A percentile compares a stretch with the other conserved stretches of the same genome.
Conservation (phyloP, 495 filamentous ascomycete genomes). For the Penicillium nucicola region DNA sequence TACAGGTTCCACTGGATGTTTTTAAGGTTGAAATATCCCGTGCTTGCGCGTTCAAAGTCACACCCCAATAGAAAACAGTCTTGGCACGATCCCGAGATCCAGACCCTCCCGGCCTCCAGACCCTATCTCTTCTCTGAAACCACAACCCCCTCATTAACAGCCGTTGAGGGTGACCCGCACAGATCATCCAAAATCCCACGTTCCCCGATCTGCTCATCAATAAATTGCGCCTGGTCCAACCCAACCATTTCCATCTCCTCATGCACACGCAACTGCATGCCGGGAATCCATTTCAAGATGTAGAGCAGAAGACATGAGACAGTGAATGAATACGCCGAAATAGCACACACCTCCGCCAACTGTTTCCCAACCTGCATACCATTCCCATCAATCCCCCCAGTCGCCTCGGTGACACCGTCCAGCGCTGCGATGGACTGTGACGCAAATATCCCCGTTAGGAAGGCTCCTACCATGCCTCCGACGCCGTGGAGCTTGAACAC, state of each 20-base stretch:
- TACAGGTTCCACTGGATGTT: not conserved
- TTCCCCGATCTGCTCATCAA: conserved; percentile 58
- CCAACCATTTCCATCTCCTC: conserved; percentile 57
- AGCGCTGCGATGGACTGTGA: conserved; percentile 38
- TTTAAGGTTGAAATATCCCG: not conserved
- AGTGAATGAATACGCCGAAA: conserved; percentile 53
- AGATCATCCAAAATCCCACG: conserved; percentile 29
- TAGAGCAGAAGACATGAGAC: conserved; percentile 53
- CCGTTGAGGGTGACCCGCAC: conserved; percentile 17
- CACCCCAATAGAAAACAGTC: not conserved
- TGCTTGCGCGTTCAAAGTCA: not conserved
- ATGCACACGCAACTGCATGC: conserved; percentile 52
- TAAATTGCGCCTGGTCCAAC: conserved; percentile 54
- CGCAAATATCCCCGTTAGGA: conserved; percentile 63
- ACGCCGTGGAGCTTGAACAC: conserved; percentile 63
- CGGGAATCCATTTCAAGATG: conserved; percentile 56
- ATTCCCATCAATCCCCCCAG: conserved; percentile 56
- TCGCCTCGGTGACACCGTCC: conserved; percentile 45
- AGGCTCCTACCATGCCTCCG: conserved; percentile 59
- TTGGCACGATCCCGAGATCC: not conserved
- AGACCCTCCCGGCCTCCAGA: too few relatives aligned
- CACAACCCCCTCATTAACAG: conserved; percentile 12
- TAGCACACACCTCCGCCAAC: conserved; percentile 57
- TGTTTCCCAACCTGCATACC: conserved; percentile 57
- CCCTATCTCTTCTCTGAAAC: conserved; percentile 8